Evolutionary conservation across 176 grass and related monocot species (phyloP), one percentile per base, ranked within the genome.

Genomic region (Thinopyrum elongatum): DNA sequence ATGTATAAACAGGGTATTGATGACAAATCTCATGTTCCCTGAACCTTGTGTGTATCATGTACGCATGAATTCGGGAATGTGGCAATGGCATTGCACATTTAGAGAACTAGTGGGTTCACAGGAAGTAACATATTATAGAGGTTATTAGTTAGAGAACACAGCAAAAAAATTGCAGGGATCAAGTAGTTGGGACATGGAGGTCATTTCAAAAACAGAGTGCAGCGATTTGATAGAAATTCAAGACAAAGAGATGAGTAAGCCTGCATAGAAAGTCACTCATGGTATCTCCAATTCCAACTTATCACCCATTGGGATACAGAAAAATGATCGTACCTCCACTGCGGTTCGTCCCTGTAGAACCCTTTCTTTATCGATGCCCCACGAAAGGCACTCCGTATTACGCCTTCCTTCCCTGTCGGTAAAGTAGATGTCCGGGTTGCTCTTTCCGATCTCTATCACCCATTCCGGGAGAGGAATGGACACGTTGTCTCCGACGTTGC

Each of bases 401-500:
- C 69, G 86, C 28, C 91, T 92, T 11, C 93, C 96, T 38, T 86
- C 78, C 69, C 81, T 92, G 85, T 94, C 91, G 9, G 93, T 98
- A 64, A 98, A 98, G 88, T 95, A 98, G 68, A 98, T 98, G 12
- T 98, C 93, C 0, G 93, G 91, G 70, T 92, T 98, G 87, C 81
- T 91, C 78, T 73, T 92, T 59, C 95, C 95, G 31, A 94, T 95
- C 80, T 98, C 91, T 21, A 73, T 88, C n/a, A 98, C 87, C 95
- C 95, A 98, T 36, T 90, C 39, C 59, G 96, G 96, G 44, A 98
- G 90, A 83, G 96, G 93, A 70, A 95, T 95, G 29, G 51, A 83
- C 3, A 92, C 83, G 47, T 94, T 86, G 35, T 95, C 93, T 4
- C 93, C 91, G 47, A 92, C 78, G 70, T 98, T 98, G 31, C 93